Conservation (phyloP, 2,329 filamentous ascomycete species). For the Talaromyces sp. region DNA sequence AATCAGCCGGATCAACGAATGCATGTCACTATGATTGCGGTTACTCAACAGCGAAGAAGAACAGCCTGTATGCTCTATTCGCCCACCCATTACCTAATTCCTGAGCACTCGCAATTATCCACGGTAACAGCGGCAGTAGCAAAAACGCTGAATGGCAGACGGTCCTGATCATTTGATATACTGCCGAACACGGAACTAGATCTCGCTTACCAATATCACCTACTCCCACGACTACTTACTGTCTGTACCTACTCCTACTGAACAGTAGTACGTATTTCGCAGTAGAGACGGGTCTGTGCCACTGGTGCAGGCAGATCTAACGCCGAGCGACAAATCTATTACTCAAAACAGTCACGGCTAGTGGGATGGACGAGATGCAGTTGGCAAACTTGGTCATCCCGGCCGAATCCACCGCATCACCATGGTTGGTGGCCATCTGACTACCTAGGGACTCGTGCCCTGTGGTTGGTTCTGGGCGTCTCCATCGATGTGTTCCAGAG, state of each 20-base stretch:
- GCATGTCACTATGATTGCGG: not conserved
- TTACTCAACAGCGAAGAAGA: not conserved
- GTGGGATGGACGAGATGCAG: not conserved
- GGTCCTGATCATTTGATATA: not conserved
- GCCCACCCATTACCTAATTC: not conserved
- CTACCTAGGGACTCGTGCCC: slow-evolving; percentile 1
- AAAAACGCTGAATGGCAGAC: slow-evolving; percentile 1
- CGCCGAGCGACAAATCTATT: not conserved
- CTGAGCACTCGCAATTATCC: not conserved
- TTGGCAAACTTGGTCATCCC: slow-evolving; percentile 14
- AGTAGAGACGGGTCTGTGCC: not conserved
- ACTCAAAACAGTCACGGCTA: slow-evolving; percentile 2
- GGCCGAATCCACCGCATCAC: slow-evolving; percentile 9
- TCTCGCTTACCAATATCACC: not conserved
- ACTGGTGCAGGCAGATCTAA: not conserved
- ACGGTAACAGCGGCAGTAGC: slow-evolving; percentile 5
- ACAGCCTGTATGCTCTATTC: not conserved
- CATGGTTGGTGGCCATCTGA: slow-evolving; percentile 8
- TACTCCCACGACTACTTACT: not conserved
- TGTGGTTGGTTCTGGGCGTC: slow-evolving; percentile 8
- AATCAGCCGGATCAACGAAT: not conserved
- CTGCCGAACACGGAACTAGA: not conserved
- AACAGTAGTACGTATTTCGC: too few species aligned
- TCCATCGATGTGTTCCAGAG: not conserved
- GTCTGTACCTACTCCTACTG: too few species aligned